A percentile compares a stretch with the other conserved stretches of the same genome.
phyloP scores from a whole-genome alignment of 225 moss, liverwort and hornwort genomes.

The Sphagnum tenellum region DNA sequence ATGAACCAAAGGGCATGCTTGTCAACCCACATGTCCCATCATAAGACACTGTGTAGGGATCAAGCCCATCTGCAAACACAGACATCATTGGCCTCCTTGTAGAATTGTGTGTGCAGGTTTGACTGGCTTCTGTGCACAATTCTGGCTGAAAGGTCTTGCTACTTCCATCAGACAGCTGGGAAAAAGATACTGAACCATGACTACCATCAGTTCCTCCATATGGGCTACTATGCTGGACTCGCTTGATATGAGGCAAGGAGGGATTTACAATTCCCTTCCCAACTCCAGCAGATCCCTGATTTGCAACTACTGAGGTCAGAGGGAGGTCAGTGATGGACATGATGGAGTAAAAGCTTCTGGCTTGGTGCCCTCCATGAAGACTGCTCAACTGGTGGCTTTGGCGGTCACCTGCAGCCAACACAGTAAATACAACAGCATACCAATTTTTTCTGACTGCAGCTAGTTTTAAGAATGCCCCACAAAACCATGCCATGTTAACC shows the following conservation, averaged over 20 bases:
- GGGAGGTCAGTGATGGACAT: slow-evolving; percentile 54
- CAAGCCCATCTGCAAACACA: slow-evolving; percentile 71
- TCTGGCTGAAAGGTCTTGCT: slow-evolving; percentile 47
- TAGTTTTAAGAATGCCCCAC: too few species aligned
- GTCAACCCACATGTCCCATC: slow-evolving; percentile 58
- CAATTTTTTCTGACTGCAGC: too few species aligned
- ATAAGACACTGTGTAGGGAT: slow-evolving; percentile 52
- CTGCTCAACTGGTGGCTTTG: slow-evolving; percentile 45
- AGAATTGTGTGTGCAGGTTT: slow-evolving; percentile 66
- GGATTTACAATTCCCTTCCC: slow-evolving; percentile 41
- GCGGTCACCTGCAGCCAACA: slow-evolving; percentile 30
- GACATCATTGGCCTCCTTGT: slow-evolving; percentile 56
- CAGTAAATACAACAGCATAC: too few species aligned
- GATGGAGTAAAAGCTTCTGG: slow-evolving; percentile 48
- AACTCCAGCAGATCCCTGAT: slow-evolving; percentile 37
- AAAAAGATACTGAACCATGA: slow-evolving; percentile 47
- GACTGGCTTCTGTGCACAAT: slow-evolving; percentile 54
- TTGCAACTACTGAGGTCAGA: slow-evolving; percentile 46
- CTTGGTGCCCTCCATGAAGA: slow-evolving; percentile 30
- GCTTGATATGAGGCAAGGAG: slow-evolving; percentile 60
- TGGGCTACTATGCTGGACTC: slow-evolving; percentile 39
- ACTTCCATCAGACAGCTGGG: slow-evolving; percentile 72
- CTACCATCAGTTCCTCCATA: slow-evolving; percentile 34
- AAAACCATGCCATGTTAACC: too few species aligned
- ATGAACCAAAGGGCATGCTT: slow-evolving; percentile 60